phyloP scores from a whole-genome alignment of 441 rosid species.

The Arabidopsis lyrata region DNA sequence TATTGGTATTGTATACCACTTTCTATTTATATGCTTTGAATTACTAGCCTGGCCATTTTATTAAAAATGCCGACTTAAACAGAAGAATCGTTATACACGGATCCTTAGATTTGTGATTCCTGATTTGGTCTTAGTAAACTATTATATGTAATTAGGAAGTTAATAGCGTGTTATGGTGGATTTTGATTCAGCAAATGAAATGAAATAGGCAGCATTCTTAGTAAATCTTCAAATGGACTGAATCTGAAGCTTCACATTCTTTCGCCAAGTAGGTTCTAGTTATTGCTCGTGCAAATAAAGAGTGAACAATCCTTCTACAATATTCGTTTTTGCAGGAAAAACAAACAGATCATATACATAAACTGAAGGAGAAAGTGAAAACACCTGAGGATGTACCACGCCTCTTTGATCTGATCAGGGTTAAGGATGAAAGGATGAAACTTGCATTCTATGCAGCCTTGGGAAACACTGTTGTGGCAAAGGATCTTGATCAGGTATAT shows the following conservation, averaged over 20 bases:
- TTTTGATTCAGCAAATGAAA: slow-evolving; percentile 13
- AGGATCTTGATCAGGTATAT: slow-evolving; percentile 91
- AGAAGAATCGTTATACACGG: slow-evolving; percentile 8
- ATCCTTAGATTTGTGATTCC: slow-evolving; percentile 21
- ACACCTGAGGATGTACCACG: slow-evolving; percentile 93
- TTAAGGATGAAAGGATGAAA: slow-evolving; percentile 88
- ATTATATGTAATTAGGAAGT: slow-evolving; percentile 9
- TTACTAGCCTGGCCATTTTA: slow-evolving; percentile 7
- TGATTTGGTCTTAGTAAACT: slow-evolving; percentile 5
- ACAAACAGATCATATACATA: slow-evolving; percentile 67
- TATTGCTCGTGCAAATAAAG: slow-evolving; percentile 18
- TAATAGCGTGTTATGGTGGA: slow-evolving; percentile 21
- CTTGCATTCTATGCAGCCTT: slow-evolving; percentile 92
- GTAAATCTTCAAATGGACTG: slow-evolving; percentile 11
- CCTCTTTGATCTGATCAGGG: slow-evolving; percentile 88
- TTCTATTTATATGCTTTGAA: slow-evolving; percentile 30
- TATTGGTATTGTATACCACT: slow-evolving; percentile 65
- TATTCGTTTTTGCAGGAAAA: slow-evolving; percentile 70
- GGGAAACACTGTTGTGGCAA: slow-evolving; percentile 85
- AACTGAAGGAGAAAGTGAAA: slow-evolving; percentile 66
- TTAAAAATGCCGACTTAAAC: slow-evolving; percentile 11
- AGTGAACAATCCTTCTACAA: slow-evolving; percentile 22
- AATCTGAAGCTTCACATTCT: slow-evolving; percentile 4
- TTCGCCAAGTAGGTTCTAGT: slow-evolving; percentile 8
- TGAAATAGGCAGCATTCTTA: slow-evolving; percentile 4